Evolutionary conservation across 2,329 filamentous ascomycete genomes (phyloP).

Genomic region (Cercospora canescens): DNA sequence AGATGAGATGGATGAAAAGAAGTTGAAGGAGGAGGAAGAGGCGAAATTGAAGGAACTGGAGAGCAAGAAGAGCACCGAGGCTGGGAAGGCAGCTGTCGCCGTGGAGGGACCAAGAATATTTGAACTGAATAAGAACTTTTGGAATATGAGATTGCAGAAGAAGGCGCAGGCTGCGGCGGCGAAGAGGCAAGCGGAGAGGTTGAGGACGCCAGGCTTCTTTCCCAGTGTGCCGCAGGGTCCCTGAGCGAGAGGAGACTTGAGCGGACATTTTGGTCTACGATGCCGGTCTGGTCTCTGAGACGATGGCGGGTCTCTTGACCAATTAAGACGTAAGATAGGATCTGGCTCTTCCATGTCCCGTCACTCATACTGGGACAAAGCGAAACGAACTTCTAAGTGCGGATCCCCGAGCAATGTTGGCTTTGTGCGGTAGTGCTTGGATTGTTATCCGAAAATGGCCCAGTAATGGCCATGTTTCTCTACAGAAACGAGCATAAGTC

Average conservation of each 20-base stretch:
- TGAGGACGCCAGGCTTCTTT: conserved; percentile 77
- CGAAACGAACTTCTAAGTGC: not conserved
- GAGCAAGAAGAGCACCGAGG: conserved; percentile 53
- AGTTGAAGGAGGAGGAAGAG: conserved; percentile 43
- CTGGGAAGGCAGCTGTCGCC: conserved; percentile 60
- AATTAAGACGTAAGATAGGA: not conserved
- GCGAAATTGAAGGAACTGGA: conserved; percentile 46
- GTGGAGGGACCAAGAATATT: conserved; percentile 75
- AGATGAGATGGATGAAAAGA: conserved; percentile 55
- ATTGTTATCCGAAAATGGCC: not conserved
- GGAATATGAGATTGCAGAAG: conserved; percentile 78
- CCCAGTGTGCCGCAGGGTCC: conserved; percentile 58
- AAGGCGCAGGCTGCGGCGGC: conserved; percentile 76
- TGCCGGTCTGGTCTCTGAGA: not conserved
- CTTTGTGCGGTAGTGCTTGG: not conserved
- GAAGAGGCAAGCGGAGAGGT: conserved; percentile 76
- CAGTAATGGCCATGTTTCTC: no score
- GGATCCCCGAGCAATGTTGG: not conserved
- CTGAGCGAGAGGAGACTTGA: not conserved
- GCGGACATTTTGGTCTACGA: not conserved
- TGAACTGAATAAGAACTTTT: conserved; percentile 85
- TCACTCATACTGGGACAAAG: not conserved
- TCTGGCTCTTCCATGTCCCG: not conserved
- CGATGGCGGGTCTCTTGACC: not conserved
- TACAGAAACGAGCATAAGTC: no score